Conservation (phyloP, 306 rosid genomes). For the Citrullus amarus region DNA sequence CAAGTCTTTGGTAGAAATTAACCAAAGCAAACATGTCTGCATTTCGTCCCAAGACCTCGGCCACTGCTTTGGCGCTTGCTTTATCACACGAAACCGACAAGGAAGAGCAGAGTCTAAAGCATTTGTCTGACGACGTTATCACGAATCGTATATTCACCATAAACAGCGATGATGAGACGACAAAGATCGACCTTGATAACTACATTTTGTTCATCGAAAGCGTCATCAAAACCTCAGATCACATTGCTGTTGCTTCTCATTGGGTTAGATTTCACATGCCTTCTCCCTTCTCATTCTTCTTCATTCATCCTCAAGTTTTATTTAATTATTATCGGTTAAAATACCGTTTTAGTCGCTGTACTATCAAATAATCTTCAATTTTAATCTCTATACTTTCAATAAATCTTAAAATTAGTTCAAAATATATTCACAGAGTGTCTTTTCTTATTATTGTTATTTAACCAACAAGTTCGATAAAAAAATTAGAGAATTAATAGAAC, state of each 20-base stretch:
- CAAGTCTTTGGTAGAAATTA: background rate
- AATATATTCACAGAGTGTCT: too few species aligned
- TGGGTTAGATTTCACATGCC: background rate
- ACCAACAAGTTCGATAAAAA: too few species aligned
- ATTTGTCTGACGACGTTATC: background rate
- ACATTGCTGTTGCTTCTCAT: background rate
- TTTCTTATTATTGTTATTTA: too few species aligned
- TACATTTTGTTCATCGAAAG: background rate
- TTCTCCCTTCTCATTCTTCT: background rate
- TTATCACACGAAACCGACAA: background rate
- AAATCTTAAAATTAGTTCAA: too few species aligned
- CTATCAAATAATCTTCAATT: too few species aligned
- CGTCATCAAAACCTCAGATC: background rate
- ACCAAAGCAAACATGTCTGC: background rate
- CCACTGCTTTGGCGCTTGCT: background rate
- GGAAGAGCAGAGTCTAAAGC: background rate
- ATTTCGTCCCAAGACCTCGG: background rate
- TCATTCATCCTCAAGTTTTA: background rate
- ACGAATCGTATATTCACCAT: background rate
- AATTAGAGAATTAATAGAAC: too few species aligned
- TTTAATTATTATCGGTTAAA: too few species aligned
- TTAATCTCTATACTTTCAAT: too few species aligned
- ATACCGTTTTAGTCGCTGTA: too few species aligned
- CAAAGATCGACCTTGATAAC: background rate
- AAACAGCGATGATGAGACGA: background rate